Percentiles rank a stretch among this genome's conserved stretches.
Evolutionary conservation across 352 stramenopile species (phyloP).

Genomic region (Thraustochytrium striatum): DNA sequence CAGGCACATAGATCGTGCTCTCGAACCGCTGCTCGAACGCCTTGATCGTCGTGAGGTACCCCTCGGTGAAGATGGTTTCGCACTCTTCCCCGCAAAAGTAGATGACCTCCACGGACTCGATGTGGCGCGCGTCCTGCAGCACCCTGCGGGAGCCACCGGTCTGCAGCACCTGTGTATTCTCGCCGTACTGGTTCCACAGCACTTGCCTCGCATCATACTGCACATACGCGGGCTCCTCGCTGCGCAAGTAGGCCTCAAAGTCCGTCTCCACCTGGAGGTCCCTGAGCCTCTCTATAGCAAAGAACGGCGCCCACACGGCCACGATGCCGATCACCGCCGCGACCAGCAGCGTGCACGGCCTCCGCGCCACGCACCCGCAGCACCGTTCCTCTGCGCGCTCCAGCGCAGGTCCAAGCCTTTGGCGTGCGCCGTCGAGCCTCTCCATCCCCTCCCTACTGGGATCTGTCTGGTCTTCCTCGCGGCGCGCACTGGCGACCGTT

Average conservation of each 20-base stretch:
- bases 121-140: background rate
- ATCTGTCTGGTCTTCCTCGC: too few species aligned
- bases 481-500: too few species aligned
- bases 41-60: background rate
- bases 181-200: background rate
- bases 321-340: too few species aligned
- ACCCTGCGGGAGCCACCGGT: background rate
- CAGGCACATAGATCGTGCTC: background rate
- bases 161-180: background rate
- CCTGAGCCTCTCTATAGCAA: too few species aligned
- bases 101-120: background rate
- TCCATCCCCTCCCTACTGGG: too few species aligned
- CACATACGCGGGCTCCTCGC: background rate
- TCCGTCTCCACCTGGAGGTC: constrained; percentile 38
- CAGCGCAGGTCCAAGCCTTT: too few species aligned
- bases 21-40: constrained; percentile 28
- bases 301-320: too few species aligned
- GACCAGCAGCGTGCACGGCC: too few species aligned
- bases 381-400: too few species aligned
- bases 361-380: too few species aligned
- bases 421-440: too few species aligned
- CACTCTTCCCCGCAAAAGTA: constrained; percentile 42
- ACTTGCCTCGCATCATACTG: constrained; percentile 11
- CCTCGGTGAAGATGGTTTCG: constrained; percentile 22
- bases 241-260: constrained; percentile 37